Percentiles rank a stretch among this genome's conserved stretches.
Evolutionary conservation across 306 rosid species (phyloP).

Genomic region (Fagus crenata): DNA sequence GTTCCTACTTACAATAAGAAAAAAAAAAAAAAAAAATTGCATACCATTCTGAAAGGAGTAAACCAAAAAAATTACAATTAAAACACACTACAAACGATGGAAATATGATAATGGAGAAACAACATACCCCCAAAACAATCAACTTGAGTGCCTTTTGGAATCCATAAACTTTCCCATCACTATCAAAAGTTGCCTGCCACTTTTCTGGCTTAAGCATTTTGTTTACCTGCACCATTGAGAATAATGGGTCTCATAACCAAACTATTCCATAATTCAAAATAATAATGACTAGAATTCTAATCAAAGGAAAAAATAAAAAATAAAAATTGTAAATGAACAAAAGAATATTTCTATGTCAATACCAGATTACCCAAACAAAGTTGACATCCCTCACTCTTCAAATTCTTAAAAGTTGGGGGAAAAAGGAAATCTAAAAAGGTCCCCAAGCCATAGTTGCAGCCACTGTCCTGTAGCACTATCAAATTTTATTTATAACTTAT

Average conservation of each 20-base stretch:
- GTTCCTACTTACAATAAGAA: too few relatives aligned
- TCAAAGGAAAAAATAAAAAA: not conserved
- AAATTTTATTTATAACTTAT: too few relatives aligned
- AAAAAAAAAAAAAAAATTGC: not conserved
- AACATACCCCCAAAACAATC: conserved; percentile 80
- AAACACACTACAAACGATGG: not conserved
- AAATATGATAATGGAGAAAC: conserved; percentile 13
- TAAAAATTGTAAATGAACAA: not conserved
- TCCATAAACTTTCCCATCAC: conserved; percentile 75
- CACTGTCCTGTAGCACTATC: not conserved
- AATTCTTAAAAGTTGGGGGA: not conserved
- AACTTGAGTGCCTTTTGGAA: conserved; percentile 83
- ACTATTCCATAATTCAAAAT: not conserved
- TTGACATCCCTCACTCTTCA: not conserved
- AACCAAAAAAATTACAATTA: not conserved
- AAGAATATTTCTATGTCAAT: not conserved
- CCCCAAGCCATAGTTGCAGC: not conserved
- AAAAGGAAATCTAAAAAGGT: not conserved
- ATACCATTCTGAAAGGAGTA: not conserved
- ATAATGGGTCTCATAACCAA: conserved; percentile 18
- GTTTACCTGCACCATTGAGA: conserved; percentile 55
- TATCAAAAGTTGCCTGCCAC: conserved; percentile 78
- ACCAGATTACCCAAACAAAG: not conserved
- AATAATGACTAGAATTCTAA: not conserved
- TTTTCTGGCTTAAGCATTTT: conserved; percentile 89